Conservation (phyloP, 495 filamentous ascomycete species). For the Xylaria bambusicola region DNA sequence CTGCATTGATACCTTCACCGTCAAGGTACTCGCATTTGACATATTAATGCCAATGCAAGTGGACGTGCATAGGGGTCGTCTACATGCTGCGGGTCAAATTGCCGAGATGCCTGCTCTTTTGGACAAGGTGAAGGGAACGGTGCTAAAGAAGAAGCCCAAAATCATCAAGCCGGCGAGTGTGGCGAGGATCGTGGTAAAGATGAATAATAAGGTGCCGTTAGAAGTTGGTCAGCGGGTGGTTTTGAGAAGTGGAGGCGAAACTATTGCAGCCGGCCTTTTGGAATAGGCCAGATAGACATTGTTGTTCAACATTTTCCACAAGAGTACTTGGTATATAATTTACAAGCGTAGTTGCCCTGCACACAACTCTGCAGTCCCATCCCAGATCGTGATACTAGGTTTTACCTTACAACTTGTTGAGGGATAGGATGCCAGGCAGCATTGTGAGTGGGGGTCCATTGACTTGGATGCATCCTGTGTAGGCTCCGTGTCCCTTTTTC, state of each 20-base stretch:
- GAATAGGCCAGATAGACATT: slow-evolving; percentile 40
- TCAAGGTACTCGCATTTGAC: slow-evolving; percentile 88
- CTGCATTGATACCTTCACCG: slow-evolving; percentile 67
- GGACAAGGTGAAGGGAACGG: slow-evolving; percentile 70
- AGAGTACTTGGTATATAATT: background rate
- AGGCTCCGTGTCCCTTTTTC: too few relatives aligned
- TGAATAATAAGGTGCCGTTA: slow-evolving; percentile 75
- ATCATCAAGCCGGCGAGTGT: slow-evolving; percentile 73
- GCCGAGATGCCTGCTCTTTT: slow-evolving; percentile 66
- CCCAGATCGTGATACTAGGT: too few relatives aligned
- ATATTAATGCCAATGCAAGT: slow-evolving; percentile 83
- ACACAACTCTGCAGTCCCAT: too few relatives aligned
- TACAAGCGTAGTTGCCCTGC: too few relatives aligned
- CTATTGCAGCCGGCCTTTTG: slow-evolving; percentile 82
- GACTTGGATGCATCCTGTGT: too few relatives aligned
- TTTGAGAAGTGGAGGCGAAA: slow-evolving; percentile 76
- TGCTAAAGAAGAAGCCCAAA: slow-evolving; percentile 80
- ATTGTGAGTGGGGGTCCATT: too few relatives aligned
- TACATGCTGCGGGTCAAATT: slow-evolving; percentile 78
- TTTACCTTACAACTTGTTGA: too few relatives aligned
- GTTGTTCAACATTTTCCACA: background rate
- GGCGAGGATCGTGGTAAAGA: slow-evolving; percentile 66
- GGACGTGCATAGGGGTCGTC: slow-evolving; percentile 81
- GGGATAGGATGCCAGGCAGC: too few relatives aligned
- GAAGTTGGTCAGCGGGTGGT: slow-evolving; percentile 78